Percentiles rank a stretch among this genome's conserved stretches.
These are phyloP conservation scores for Penicillium sp. DNA, from an alignment of 2,329 filamentous ascomycete species.

Conservation along the genomic window DNA sequence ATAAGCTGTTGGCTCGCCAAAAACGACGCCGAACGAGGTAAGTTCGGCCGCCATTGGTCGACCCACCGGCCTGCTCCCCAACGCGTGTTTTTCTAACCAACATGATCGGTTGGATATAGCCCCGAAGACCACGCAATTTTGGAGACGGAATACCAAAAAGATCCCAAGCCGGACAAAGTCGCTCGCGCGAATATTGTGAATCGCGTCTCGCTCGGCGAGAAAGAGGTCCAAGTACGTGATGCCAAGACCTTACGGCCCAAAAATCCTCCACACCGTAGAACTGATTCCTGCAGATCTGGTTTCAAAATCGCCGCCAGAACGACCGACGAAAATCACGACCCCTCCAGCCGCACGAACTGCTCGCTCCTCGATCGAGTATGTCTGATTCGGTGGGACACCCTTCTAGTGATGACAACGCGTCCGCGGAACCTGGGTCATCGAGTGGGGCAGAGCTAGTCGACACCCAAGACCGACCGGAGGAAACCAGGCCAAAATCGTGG, in stretches of 20 bases:
- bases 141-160: slow-evolving; percentile 78
- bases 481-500: slow-evolving; percentile 20
- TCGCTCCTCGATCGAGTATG: slow-evolving; percentile 34
- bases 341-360: slow-evolving; percentile 73
- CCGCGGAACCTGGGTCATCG: slow-evolving; percentile 28
- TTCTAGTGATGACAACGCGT: slow-evolving; percentile 30
- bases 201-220: slow-evolving; percentile 85
- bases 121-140: slow-evolving; percentile 86
- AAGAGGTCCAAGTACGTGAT: slow-evolving; percentile 83
- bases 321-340: slow-evolving; percentile 86
- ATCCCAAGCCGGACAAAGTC: slow-evolving; percentile 88
- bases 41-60: slow-evolving; percentile 13
- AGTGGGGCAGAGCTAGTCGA: slow-evolving; percentile 32
- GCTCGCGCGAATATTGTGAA: slow-evolving; percentile 80
- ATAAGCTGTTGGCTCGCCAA: slow-evolving; percentile 60
- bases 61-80: not conserved
- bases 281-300: slow-evolving; percentile 74
- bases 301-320: slow-evolving; percentile 92
- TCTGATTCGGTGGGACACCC: slow-evolving; percentile 29
- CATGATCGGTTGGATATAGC: slow-evolving; percentile 48
- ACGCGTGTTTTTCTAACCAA: slow-evolving; percentile 19
- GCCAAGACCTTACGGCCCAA: slow-evolving; percentile 26
- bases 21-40: slow-evolving; percentile 64
- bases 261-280: slow-evolving; percentile 20
- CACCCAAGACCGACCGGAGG: slow-evolving; percentile 18